Evolutionary conservation across 768 basidiomycete genomes (phyloP), one percentile per base, ranked within the genome.

Genomic region (Tephrocybe rancida): DNA sequence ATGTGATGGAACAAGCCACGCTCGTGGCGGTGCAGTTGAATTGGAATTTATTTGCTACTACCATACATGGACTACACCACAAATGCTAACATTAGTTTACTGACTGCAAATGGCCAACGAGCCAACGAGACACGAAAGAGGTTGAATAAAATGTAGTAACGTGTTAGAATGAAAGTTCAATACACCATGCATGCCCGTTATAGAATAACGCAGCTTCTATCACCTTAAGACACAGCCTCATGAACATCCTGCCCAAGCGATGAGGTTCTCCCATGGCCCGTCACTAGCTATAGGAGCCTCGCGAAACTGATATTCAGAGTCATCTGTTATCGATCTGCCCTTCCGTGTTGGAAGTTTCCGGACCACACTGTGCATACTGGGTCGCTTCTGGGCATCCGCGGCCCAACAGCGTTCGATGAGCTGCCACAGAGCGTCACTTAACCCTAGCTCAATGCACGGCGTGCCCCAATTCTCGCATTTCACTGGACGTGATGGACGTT

Each of bases 381-480:
- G 39, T 13, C 39, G 9, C n/a, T 22, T 8, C 8, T 41, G 10
- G 11, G 39, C n/a, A 41, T 22, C n/a, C 6, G 39, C n/a, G 5
- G 39, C 39, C 39, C 39, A 41, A 21, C 39, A 41, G 7, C 39
- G 39, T 22, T 41, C 39, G n/a, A 41, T 22, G 18, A 41, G 39
- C 21, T 21, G n/a, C 39, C 39, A 41, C 13, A 41, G 21, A 3
- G 5, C 39, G 41, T 67, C 61, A 45, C 70, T 66, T 35, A 70
- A 13, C 30, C 70, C 71, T 6, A 64, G 56, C 21, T 41, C 24
- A 29, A 38, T 18, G 21, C 44, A 32, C 29, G 43, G 7, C 46
- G 42, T 21, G 27, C 11, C 1, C 55, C 55, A 7, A 9, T 67
- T 70, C 2, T 61, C 65, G 1, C 34, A 58, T 3, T 61, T 63